These are phyloP conservation scores for Alternaria consortialis DNA, from an alignment of 2,329 filamentous ascomycete species.

Conservation along the genomic window DNA sequence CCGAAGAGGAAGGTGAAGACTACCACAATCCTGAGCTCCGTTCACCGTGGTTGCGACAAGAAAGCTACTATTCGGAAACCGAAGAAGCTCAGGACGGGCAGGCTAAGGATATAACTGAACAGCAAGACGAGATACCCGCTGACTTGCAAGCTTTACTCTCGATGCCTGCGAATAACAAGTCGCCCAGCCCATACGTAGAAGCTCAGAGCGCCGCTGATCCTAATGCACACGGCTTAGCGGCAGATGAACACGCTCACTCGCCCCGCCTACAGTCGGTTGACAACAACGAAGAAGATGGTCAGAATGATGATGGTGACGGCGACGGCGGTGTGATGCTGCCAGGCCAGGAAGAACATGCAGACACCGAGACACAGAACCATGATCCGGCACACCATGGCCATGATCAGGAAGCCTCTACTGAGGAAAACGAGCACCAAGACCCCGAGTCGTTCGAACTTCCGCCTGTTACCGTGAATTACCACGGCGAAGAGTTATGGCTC, in stretches of 20 bases:
- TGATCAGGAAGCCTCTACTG: constrained; percentile 18
- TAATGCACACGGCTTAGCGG: constrained; percentile 1
- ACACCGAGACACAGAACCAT: constrained; percentile 10
- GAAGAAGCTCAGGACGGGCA: constrained; percentile 3
- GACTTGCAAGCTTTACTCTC: constrained; percentile 17
- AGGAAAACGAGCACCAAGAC: constrained; percentile 15
- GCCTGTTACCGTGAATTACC: constrained; percentile 42
- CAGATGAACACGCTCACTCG: constrained; percentile 1
- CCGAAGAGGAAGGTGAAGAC: constrained; percentile 42
- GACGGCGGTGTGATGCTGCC: constrained; percentile 26
- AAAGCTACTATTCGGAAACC: not conserved
- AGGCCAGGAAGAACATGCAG: constrained; percentile 14
- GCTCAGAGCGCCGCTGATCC: not conserved
- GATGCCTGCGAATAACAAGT: constrained; percentile 1
- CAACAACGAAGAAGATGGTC: constrained; percentile 8
- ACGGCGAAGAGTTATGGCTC: constrained; percentile 42
- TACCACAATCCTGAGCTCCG: constrained; percentile 12
- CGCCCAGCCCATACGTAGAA: constrained; percentile 10
- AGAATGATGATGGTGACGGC: constrained; percentile 21
- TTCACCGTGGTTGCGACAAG: constrained; percentile 3
- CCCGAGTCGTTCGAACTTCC: constrained; percentile 22
- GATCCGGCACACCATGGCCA: constrained; percentile 21
- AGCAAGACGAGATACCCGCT: constrained; percentile 17
- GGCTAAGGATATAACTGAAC: constrained; percentile 1
- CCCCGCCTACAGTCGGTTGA: not conserved